Evolutionary conservation across 2,329 filamentous ascomycete genomes (phyloP), one percentile per base, ranked within the genome.

Genomic region (Microthyrium microscopicum): DNA sequence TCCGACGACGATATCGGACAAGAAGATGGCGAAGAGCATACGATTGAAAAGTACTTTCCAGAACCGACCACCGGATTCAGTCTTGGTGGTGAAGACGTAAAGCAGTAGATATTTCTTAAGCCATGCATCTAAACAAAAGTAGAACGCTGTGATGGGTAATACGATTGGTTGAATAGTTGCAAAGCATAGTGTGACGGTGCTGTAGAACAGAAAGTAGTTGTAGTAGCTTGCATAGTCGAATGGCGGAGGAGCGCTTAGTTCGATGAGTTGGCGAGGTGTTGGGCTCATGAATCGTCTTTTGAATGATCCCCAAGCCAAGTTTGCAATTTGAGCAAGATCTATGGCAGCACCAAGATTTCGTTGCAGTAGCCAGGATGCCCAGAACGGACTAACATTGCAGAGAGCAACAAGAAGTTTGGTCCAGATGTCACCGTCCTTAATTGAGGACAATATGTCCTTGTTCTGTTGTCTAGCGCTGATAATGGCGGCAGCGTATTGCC

Each of bases 151-250:
- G 25, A 91, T 79, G 0, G 81, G 74, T 5, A 98, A 65, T 2
- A 89, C 78, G 17, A 95, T 65, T 1, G 89, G 89, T 54, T 95
- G 89, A 33, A 95, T 65, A 2, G 75, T 73, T 2, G 77, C 74
- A 48, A 89, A 94, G 46, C 76, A 83, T 12, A 98, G 63, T 0
- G 83, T 78, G 20, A 95, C 80, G 0, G 87, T 94, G 17, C 79
- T 66, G 58, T 95, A 98, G 58, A 82, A 98, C 20, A 95, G 64
- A 55, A 94, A 94, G 54, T 92, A 95, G 55, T 94, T 95, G 67
- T 94, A 98, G 58, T 95, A 95, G 45, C 73, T 83, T 38, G 89
- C 83, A 49, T 94, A 95, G 44, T 95, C 85, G 52, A 98, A 94
- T 1, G 81, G 65, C 2, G 82, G 85, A 1, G 89, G 89, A 3